A percentile compares a stretch with the other conserved stretches of the same genome.
These are phyloP conservation scores for Suillus americanus DNA, from an alignment of 768 basidiomycete genomes.

Conservation along the genomic window DNA sequence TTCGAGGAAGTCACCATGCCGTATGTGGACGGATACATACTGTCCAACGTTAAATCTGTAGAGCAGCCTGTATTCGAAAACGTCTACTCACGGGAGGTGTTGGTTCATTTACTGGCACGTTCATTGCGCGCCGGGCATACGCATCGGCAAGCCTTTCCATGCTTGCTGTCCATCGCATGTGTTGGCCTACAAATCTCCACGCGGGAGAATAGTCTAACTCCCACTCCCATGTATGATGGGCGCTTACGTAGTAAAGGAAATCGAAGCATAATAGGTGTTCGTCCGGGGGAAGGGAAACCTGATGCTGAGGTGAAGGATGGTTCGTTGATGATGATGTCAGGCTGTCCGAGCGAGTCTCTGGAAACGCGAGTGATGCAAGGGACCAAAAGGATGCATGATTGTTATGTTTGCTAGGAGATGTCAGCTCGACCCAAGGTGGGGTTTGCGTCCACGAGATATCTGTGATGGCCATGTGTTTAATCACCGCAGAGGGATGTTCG, in stretches of 20 bases:
- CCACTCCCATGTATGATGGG: slow-evolving; percentile 53
- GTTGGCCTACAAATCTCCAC: slow-evolving; percentile 53
- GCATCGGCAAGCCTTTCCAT: slow-evolving; percentile 42
- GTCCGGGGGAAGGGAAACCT: slow-evolving; percentile 18
- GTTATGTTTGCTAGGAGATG: slow-evolving; percentile 14
- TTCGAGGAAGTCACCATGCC: slow-evolving; percentile 51
- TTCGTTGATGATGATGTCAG: slow-evolving; percentile 3
- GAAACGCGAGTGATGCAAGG: slow-evolving; percentile 23
- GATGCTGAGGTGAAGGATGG: slow-evolving; percentile 17
- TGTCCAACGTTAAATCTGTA: slow-evolving; percentile 17
- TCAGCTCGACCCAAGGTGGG: slow-evolving; percentile 22
- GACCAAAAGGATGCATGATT: slow-evolving; percentile 23
- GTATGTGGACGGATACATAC: slow-evolving; percentile 59
- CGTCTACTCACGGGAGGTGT: slow-evolving; percentile 48
- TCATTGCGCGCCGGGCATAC: slow-evolving; percentile 47
- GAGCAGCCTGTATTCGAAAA: background rate
- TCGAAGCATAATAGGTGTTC: slow-evolving; percentile 27
- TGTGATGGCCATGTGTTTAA: slow-evolving; percentile 39
- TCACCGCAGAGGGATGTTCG: slow-evolving; percentile 23
- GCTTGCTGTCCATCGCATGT: slow-evolving; percentile 48
- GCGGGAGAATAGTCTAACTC: slow-evolving; percentile 59
- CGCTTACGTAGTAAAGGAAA: slow-evolving; percentile 27
- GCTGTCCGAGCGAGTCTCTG: slow-evolving; percentile 15
- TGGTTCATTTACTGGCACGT: slow-evolving; percentile 30
- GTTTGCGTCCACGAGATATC: slow-evolving; percentile 26